These are phyloP conservation scores for Phytophthora sp. DNA, from an alignment of 352 stramenopile species.

Conservation along the genomic window DNA sequence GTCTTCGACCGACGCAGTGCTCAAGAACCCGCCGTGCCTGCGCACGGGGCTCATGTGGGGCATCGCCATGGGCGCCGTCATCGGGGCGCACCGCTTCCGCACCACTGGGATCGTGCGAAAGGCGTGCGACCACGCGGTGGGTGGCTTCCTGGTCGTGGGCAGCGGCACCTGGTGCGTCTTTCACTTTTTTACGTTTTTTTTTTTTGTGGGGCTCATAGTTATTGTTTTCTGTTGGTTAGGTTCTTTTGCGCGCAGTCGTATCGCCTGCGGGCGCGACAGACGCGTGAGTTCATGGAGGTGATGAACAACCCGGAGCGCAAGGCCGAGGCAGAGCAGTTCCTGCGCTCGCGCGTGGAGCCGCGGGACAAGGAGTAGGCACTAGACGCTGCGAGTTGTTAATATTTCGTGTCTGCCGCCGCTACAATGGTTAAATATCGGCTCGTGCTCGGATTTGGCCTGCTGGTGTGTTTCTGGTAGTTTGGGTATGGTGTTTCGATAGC, in stretches of 20 bases:
- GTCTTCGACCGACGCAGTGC: conserved; percentile 39
- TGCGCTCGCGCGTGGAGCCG: conserved; percentile 64
- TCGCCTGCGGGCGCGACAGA: conserved; percentile 57
- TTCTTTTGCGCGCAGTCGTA: conserved; percentile 71
- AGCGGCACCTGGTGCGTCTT: conserved; percentile 54
- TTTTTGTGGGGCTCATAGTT: conserved; percentile 41
- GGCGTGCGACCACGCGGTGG: conserved; percentile 70
- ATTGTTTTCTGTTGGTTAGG: no score
- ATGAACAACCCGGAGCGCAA: conserved; percentile 85
- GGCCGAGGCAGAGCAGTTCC: conserved; percentile 77
- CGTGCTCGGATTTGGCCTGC: no score
- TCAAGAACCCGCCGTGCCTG: conserved; percentile 83
- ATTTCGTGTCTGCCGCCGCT: conserved; percentile 31
- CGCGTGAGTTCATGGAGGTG: conserved; percentile 80
- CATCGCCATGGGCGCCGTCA: conserved; percentile 59
- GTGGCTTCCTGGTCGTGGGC: conserved; percentile 65
- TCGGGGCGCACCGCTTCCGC: conserved; percentile 77
- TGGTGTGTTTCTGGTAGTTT: not conserved
- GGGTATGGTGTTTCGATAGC: not conserved
- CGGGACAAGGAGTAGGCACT: not conserved
- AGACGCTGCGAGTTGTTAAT: conserved; percentile 32
- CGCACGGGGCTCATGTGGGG: conserved; percentile 81
- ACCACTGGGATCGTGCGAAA: conserved; percentile 57
- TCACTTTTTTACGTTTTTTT: not conserved
- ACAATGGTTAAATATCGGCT: conserved; percentile 43